Evolutionary conservation across 2,329 filamentous ascomycete genomes (phyloP).

Genomic region (Fusarium sulawesiense): DNA sequence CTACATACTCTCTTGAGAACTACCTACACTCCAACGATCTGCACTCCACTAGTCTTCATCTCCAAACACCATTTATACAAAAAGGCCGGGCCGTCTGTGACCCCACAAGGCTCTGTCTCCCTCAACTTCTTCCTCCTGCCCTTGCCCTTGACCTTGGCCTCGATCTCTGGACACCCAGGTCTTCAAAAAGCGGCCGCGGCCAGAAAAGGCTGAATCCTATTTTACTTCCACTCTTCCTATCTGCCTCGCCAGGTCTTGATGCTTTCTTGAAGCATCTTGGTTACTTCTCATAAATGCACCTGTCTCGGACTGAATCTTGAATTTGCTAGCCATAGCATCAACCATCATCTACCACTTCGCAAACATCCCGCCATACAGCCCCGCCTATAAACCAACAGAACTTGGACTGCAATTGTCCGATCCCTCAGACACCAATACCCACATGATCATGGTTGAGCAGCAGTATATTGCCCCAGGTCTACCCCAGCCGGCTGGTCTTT

Average conservation of each 20-base stretch:
- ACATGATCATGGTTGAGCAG: constrained; percentile 53
- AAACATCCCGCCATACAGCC: constrained; percentile 27
- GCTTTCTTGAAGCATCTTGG: constrained; percentile 25
- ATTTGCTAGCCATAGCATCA: constrained; percentile 32
- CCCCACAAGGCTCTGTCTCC: constrained; percentile 46
- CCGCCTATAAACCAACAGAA: constrained; percentile 33
- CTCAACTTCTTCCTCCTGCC: constrained; percentile 35
- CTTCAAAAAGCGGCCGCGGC: constrained; percentile 46
- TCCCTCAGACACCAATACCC: constrained; percentile 28
- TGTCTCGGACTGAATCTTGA: constrained; percentile 37
- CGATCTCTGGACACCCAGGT: constrained; percentile 34
- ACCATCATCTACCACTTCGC: constrained; percentile 27
- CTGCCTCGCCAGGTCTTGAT: constrained; percentile 41
- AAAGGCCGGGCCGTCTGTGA: constrained; percentile 41
- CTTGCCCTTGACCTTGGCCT: constrained; percentile 32
- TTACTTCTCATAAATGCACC: constrained; percentile 45
- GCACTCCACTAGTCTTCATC: constrained; percentile 45
- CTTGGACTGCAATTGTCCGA: constrained; percentile 42
- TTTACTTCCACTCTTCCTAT: constrained; percentile 32
- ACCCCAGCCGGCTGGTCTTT: constrained; percentile 48
- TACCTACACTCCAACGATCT: constrained; percentile 42
- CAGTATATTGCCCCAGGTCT: constrained; percentile 51
- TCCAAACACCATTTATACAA: constrained; percentile 47
- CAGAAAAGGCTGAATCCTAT: constrained; percentile 48
- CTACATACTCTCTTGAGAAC: constrained; percentile 10